Evolutionary conservation across 805 yeast genomes (phyloP).

Genomic region (Myxozyma melibiosi): DNA sequence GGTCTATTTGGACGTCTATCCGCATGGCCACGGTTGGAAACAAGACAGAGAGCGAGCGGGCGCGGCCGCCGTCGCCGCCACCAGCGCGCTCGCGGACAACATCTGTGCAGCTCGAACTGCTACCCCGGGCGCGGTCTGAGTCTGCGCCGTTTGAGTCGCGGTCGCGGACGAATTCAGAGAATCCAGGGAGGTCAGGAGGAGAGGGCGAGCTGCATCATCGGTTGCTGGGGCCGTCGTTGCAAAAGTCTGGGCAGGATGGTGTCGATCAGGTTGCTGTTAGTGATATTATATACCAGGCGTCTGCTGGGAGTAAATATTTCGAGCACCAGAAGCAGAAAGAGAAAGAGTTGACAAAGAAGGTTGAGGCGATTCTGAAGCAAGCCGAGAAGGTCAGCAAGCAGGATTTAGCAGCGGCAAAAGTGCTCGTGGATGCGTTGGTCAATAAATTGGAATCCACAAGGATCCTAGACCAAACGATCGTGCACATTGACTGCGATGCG

Average conservation of each 20-base stretch:
- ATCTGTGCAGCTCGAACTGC: conserved; percentile 4
- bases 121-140: not conserved
- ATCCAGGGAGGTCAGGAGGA: not conserved
- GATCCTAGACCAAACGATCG: conserved; percentile 34
- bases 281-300: conserved; percentile 33
- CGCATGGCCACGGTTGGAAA: not conserved
- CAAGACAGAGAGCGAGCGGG: not conserved
- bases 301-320: conserved; percentile 35
- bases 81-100: not conserved
- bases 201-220: conserved; percentile 30
- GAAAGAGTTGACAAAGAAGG: conserved; percentile 22
- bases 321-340: conserved; percentile 34
- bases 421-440: conserved; percentile 14
- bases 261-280: conserved; percentile 35
- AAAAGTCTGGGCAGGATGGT: conserved; percentile 35
- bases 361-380: conserved; percentile 12
- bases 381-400: conserved; percentile 18
- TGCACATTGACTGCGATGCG: conserved; percentile 58
- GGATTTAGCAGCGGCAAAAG: conserved; percentile 27
- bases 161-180: not conserved
- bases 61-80: not conserved
- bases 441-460: conserved; percentile 21
- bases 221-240: conserved; percentile 35
- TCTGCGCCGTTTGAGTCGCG: not conserved
- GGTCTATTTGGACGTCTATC: too few species aligned